Evolutionary conservation across 495 filamentous ascomycete genomes (phyloP), one percentile per base, ranked within the genome.

Genomic region (Penicillium argentinense): DNA sequence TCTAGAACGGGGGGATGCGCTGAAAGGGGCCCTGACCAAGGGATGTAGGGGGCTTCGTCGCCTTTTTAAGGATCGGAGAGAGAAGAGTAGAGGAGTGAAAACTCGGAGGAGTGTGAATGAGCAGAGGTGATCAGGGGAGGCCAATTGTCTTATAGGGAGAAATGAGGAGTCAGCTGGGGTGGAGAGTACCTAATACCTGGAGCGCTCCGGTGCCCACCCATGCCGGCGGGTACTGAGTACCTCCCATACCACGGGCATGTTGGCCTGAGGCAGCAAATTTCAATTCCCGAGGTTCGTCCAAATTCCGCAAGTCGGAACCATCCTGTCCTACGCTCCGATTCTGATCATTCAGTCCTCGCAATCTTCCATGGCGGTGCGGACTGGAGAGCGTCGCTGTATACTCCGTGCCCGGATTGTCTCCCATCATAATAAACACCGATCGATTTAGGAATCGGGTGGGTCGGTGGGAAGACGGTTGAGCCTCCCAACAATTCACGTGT

Each of bases 1-100:
- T 68, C 59, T 59, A 45, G 54, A 57, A 57, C 62, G 62, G 66
- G 75, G 33, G 71, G 65, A 23, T 69, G 66, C 67, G 64, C 64
- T 72, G 63, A 76, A 78, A 73, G 73, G 75, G 83, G 85, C 83
- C 88, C 89, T 92, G 89, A 92, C 89, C 88, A 91, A 92, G 89
- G 87, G 84, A 85, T 69, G 56, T 77, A 79, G 60, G 86, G 77
- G 81, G 88, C 85, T 89, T 88, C 87, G 74, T 89, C 76, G 88
- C 84, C 68, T 51, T 54, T 42, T 34, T 41, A 46, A 38, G 39
- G 49, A 37, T 34, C 45, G 42, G 44, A 28, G 25, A 51, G 43
- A 53, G 30, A 34, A 42, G 28, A 50, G 16, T 32, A 27, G 19
- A 41, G 39, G 34, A 49, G 23, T 29, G 28, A 19, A 12, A 30